A percentile compares a stretch with the other conserved stretches of the same genome.
phyloP scores from a whole-genome alignment of 176 grass and related monocot species.

The Paspalum vaginatum region DNA sequence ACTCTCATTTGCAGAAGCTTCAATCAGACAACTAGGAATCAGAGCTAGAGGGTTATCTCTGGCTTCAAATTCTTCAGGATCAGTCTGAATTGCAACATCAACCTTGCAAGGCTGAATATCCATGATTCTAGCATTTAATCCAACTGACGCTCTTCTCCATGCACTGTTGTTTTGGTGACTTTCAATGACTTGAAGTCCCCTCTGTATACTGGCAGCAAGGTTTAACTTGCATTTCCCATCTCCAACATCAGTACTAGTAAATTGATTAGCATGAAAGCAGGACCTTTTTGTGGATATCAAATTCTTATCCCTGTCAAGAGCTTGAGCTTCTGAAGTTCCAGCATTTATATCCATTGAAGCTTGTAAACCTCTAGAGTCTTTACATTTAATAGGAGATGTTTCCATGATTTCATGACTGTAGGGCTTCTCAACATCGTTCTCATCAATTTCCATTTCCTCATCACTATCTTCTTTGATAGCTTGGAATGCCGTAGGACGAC shows the following conservation, averaged over 20 bases:
- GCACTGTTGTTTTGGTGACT: slow-evolving; percentile 60
- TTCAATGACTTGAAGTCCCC: slow-evolving; percentile 82
- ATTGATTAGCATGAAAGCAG: slow-evolving; percentile 42
- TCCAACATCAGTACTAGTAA: slow-evolving; percentile 12
- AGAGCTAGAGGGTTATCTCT: slow-evolving; percentile 57
- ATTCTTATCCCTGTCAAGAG: slow-evolving; percentile 44
- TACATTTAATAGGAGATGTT: slow-evolving; percentile 46
- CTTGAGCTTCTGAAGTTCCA: slow-evolving; percentile 34
- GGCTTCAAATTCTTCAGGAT: slow-evolving; percentile 59
- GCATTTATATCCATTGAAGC: slow-evolving; percentile 29
- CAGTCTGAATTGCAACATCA: slow-evolving; percentile 83
- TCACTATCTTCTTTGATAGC: slow-evolving; percentile 88
- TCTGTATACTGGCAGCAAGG: slow-evolving; percentile 81
- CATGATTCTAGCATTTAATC: slow-evolving; percentile 64
- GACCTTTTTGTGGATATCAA: slow-evolving; percentile 43
- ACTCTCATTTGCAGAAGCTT: slow-evolving; percentile 49
- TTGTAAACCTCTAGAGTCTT: slow-evolving; percentile 18
- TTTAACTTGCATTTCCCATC: slow-evolving; percentile 49
- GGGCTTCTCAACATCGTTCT: slow-evolving; percentile 85
- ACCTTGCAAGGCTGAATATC: slow-evolving; percentile 78
- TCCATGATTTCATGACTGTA: slow-evolving; percentile 35
- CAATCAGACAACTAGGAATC: slow-evolving; percentile 49
- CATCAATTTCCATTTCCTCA: slow-evolving; percentile 99
- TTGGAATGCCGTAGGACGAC: slow-evolving; percentile 62
- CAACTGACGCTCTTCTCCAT: slow-evolving; percentile 80